Base-by-base conservation (phyloP, 441 rosid species). In the Dalechampia spathulata region DNA sequence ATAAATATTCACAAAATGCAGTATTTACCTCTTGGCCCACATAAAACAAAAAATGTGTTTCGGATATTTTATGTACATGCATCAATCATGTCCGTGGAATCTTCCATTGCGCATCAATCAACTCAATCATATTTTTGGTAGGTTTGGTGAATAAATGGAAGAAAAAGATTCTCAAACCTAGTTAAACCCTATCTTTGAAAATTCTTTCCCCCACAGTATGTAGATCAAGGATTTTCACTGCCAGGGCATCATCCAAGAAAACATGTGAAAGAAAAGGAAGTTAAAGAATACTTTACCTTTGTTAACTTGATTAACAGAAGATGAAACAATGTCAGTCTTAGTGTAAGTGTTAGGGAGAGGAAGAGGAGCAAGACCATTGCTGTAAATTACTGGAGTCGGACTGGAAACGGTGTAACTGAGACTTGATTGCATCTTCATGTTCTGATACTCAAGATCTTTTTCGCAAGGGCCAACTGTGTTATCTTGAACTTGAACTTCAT, bases 381-480 rank as follows among this genome's bases (percentile, higher is more conserved):
- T 52, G n/a, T 66, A 71, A 56, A 48, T 5, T n/a, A 32, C 55
- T 44, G 75, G 63, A 50, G 75, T 22, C 15, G 71, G n/a, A n/a
- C n/a, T 67, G 17, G 42, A 39, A 7, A 49, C 36, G 53, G 69
- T 40, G 63, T 51, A 66, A 76, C 53, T 66, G 57, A 66, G 72
- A 45, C 77, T 75, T 43, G 72, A 74, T 36, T 76, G 83, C 70
- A 75, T 75, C 73, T 72, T 79, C 69, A 66, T 14, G 27, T 3
- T 67, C 60, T 62, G 34, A 30, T 78, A 77, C 41, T 73, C 67
- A 50, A 46, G 41, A 44, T 70, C 78, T 62, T 68, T 81, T 60
- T 64, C 81, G 66, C 92, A 80, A 48, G 90, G 88, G 7, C 81
- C 96, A 7, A 72, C 65, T n/a, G 70, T 26, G 14, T 60, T 72